These are phyloP conservation scores for Diaporthe longicolla DNA, from an alignment of 2,329 filamentous ascomycete genomes.

Conservation along the genomic window DNA sequence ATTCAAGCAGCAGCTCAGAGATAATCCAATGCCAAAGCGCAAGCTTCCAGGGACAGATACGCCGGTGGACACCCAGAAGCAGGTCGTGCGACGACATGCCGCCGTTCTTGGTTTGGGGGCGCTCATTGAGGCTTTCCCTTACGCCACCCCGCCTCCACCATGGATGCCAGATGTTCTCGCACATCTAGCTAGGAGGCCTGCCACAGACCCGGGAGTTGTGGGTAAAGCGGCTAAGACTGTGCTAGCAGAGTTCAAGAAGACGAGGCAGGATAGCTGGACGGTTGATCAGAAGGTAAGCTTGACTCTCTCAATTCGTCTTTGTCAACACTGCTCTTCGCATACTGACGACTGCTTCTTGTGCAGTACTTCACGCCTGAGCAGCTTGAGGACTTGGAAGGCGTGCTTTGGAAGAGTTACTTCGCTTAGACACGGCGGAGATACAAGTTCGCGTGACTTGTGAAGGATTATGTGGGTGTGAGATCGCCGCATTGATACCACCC, in stretches of 20 bases:
- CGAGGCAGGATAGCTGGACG: conserved; percentile 97
- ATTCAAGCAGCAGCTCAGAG: conserved; percentile 82
- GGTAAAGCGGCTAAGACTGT: conserved; percentile 96
- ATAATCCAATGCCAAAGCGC: conserved; percentile 89
- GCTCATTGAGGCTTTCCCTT: conserved; percentile 95
- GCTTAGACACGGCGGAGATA: conserved; percentile 67
- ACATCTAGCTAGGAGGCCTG: conserved; percentile 85
- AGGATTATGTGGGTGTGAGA: neutral
- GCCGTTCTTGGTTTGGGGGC: conserved; percentile 93
- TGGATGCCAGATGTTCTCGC: conserved; percentile 97
- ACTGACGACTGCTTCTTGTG: conserved; percentile 49
- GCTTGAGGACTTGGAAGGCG: conserved; percentile 93
- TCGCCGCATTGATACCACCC: neutral
- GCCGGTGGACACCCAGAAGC: conserved; percentile 78
- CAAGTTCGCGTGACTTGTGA: neutral
- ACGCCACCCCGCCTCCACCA: conserved; percentile 88
- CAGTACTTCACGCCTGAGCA: conserved; percentile 91
- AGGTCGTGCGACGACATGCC: conserved; percentile 87
- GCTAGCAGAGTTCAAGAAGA: conserved; percentile 99
- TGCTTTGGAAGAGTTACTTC: conserved; percentile 99
- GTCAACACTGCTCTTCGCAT: neutral
- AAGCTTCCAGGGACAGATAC: conserved; percentile 77
- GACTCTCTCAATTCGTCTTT: too few relatives aligned
- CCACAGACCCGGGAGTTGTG: conserved; percentile 90
- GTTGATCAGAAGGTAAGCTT: conserved; percentile 93